Percentiles rank a stretch among this genome's conserved stretches.
phyloP scores from a whole-genome alignment of 2,329 filamentous ascomycete species.

The Diaporthe humulicola region DNA sequence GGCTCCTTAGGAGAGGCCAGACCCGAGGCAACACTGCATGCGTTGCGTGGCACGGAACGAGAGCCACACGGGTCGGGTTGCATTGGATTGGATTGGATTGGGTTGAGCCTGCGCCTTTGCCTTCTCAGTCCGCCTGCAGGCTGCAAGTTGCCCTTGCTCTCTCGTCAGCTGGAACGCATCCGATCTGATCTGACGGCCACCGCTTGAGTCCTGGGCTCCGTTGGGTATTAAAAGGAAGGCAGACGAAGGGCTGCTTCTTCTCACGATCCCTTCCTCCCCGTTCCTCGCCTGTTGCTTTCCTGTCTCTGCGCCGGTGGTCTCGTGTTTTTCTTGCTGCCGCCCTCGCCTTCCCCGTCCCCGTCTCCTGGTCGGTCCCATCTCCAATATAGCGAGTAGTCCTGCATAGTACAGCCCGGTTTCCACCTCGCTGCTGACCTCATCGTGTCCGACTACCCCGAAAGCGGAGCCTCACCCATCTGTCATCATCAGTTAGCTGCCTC shows the following conservation, averaged over 20 bases:
- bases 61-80: slow-evolving; percentile 4
- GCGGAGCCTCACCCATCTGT: slow-evolving; percentile 40
- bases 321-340: background rate
- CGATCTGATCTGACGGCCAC: slow-evolving; percentile 3
- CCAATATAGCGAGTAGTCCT: background rate
- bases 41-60: slow-evolving; percentile 22
- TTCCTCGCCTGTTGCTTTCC: too few species aligned
- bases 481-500: slow-evolving; percentile 28
- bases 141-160: background rate
- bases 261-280: slow-evolving; percentile 17
- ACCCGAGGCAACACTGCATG: slow-evolving; percentile 24
- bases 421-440: slow-evolving; percentile 14
- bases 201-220: background rate
- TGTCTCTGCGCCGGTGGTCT: too few species aligned
- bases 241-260: background rate
- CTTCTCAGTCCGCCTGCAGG: background rate
- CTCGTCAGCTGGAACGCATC: slow-evolving; percentile 23
- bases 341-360: background rate
- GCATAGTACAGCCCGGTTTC: background rate
- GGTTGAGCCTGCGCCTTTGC: background rate
- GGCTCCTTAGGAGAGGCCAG: background rate
- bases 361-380: background rate
- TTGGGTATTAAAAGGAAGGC: slow-evolving; percentile 11
- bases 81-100: background rate
- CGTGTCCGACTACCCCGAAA: slow-evolving; percentile 37